These are phyloP conservation scores for Backusella psychrophila DNA, from an alignment of 192 early-diverging fungal genomes.

Conservation along the genomic window DNA sequence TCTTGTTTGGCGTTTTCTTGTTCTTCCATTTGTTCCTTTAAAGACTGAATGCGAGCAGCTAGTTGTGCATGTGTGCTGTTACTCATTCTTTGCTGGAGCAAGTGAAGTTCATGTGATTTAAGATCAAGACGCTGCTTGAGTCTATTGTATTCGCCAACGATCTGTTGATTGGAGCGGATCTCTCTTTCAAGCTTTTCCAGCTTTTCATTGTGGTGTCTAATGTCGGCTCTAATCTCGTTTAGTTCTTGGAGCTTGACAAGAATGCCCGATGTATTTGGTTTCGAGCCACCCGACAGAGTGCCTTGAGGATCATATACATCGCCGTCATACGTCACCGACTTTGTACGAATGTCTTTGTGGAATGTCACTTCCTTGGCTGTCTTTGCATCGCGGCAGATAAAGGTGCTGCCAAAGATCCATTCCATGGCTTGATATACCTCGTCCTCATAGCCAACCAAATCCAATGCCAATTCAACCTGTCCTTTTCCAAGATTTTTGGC, in stretches of 20 bases:
- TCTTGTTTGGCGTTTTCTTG: slow-evolving; percentile 38
- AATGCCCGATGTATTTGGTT: slow-evolving; percentile 66
- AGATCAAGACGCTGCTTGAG: slow-evolving; percentile 67
- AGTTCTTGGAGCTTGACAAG: slow-evolving; percentile 75
- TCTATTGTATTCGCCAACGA: slow-evolving; percentile 55
- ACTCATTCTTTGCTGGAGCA: slow-evolving; percentile 74
- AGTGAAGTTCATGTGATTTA: slow-evolving; percentile 70
- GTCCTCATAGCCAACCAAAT: slow-evolving; percentile 76
- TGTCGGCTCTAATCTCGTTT: slow-evolving; percentile 55
- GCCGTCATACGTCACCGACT: slow-evolving; percentile 96
- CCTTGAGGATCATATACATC: slow-evolving; percentile 97
- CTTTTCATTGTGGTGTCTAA: slow-evolving; percentile 45
- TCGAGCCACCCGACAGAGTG: slow-evolving; percentile 89
- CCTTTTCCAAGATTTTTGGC: slow-evolving; percentile 86
- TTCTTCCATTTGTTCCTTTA: slow-evolving; percentile 55
- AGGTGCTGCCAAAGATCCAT: slow-evolving; percentile 91
- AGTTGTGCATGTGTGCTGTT: slow-evolving; percentile 70
- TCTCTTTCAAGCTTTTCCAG: slow-evolving; percentile 53
- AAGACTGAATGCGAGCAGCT: slow-evolving; percentile 37
- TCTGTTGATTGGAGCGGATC: slow-evolving; percentile 53
- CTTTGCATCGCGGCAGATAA: slow-evolving; percentile 85
- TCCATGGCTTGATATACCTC: slow-evolving; percentile 85
- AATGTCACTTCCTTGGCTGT: slow-evolving; percentile 90
- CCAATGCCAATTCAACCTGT: slow-evolving; percentile 85
- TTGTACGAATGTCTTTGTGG: slow-evolving; percentile 74